Percentiles rank a stretch among this genome's conserved stretches.
Evolutionary conservation across 106 monocot species (phyloP).

Genomic region (Dioscorea dumetorum): DNA sequence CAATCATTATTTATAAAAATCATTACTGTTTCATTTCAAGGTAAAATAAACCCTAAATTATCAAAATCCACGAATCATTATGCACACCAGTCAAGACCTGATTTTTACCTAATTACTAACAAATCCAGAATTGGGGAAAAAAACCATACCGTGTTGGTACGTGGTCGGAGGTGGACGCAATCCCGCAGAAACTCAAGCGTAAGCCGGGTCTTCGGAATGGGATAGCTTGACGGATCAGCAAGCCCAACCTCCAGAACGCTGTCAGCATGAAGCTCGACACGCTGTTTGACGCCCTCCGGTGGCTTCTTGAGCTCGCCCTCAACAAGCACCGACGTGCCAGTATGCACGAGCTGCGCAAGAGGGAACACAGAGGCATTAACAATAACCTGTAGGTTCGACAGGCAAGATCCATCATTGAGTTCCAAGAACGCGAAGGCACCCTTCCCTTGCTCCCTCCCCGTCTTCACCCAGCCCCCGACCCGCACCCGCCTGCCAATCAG

Average conservation of each 20-base stretch:
- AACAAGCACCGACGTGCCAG: constrained; percentile 77
- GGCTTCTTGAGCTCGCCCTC: constrained; percentile 88
- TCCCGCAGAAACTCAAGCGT: constrained; percentile 80
- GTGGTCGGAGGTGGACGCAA: constrained; percentile 63
- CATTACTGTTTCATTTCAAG: too few species aligned
- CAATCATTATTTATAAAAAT: too few species aligned
- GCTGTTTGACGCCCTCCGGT: constrained; percentile 81
- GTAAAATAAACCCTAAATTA: too few species aligned
- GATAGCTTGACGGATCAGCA: constrained; percentile 61
- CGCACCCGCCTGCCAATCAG: constrained; percentile 45
- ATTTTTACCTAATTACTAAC: too few species aligned
- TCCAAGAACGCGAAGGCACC: constrained; percentile 92
- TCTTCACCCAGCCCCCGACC: constrained; percentile 95
- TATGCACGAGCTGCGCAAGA: constrained; percentile 55
- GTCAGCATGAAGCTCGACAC: constrained; percentile 59
- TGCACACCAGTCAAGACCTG: too few species aligned
- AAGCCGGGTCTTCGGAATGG: constrained; percentile 77
- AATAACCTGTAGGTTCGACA: constrained; percentile 85
- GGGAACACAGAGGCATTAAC: constrained; percentile 51
- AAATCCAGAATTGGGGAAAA: background rate
- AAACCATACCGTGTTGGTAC: constrained; percentile 69
- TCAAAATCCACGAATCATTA: too few species aligned
- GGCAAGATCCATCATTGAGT: constrained; percentile 91
- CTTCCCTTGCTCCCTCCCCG: constrained; percentile 92
- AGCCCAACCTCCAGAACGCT: constrained; percentile 64